Base-by-base conservation (phyloP, 306 rosid genomes). In the Adenanthera pavonina region DNA sequence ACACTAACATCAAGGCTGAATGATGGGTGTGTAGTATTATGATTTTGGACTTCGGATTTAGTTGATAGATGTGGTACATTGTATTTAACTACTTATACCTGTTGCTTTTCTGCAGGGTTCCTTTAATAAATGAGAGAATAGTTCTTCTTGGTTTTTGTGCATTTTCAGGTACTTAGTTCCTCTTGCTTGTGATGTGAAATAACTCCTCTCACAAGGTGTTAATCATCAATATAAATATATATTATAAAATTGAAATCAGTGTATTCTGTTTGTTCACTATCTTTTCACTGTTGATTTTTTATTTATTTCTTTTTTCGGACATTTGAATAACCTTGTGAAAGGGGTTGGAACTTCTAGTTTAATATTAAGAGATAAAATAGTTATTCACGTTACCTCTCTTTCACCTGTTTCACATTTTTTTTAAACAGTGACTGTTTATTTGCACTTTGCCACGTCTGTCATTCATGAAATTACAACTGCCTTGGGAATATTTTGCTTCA, bases 401-500 rank as follows among this genome's bases (percentile, higher is more conserved):
- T 68, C 53, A 69, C 38, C 40, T 47, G 40, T 57, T 74, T 83
- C 82, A 85, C 60, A 33, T 53, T 47, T 81, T 16, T 81, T 25
- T 68, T 57, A 84, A 53, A 20, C 97, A 96, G 96, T 12, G 79
- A 49, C 86, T n/a, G 87, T 96, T 62, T 96, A 96, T 89, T 78
- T 93, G 89, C 87, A 93, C 80, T 96, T 96, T 15, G 97, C 97
- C 0, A 93, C 90, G 7, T 84, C 97, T 4, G 97, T 96, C 72
- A 65, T 96, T 85, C 91, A 85, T 78, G 98, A 96, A 80, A 93
- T 96, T 35, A 96, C 90, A 59, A 52, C 83, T 54, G 97, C 99
- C 69, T 78, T 95, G 82, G 99, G 99, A 83, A 95, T 93, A 64
- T 92, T 81, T 81, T 93, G 99, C 84, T 93, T 95, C 92, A 93